Evolutionary conservation across 805 yeast genomes (phyloP).

Genomic region (Candida corydali): DNA sequence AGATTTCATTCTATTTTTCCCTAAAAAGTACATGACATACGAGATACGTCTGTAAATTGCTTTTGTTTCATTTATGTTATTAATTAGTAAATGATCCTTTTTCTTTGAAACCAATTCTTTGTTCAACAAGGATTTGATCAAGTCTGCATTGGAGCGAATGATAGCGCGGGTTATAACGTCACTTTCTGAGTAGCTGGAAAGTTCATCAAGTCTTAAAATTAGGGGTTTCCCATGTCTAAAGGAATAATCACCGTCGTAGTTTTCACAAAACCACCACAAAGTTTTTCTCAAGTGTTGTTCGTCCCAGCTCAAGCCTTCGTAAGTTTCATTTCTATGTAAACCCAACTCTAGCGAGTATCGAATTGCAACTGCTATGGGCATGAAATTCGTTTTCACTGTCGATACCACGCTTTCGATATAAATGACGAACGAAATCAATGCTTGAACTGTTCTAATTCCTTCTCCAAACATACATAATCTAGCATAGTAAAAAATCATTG

Average conservation of each 20-base stretch:
- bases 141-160: conserved; percentile 1
- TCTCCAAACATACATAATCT: conserved; percentile 49
- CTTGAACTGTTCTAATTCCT: conserved; percentile 44
- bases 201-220: conserved; percentile 27
- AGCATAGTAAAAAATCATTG: conserved; percentile 49
- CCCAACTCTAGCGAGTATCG: conserved; percentile 40
- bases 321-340: conserved; percentile 31
- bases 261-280: conserved; percentile 37
- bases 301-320: conserved; percentile 17
- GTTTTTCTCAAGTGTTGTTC: conserved; percentile 22
- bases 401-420: conserved; percentile 30
- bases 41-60: conserved; percentile 4
- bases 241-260: conserved; percentile 33
- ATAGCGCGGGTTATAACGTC: conserved; percentile 11
- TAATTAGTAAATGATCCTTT: conserved; percentile 1
- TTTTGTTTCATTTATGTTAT: conserved; percentile 5
- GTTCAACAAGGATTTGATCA: conserved; percentile 2
- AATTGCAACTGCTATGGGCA: conserved; percentile 29
- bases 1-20: conserved; percentile 3
- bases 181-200: conserved; percentile 18
- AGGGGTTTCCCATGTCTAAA: conserved; percentile 39
- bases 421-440: conserved; percentile 43
- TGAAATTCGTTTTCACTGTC: conserved; percentile 25
- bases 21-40: conserved; percentile 1
- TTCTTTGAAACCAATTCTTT: not conserved